Conservation (phyloP, 2,329 filamentous ascomycete genomes). For the Botrytis tulipae region DNA sequence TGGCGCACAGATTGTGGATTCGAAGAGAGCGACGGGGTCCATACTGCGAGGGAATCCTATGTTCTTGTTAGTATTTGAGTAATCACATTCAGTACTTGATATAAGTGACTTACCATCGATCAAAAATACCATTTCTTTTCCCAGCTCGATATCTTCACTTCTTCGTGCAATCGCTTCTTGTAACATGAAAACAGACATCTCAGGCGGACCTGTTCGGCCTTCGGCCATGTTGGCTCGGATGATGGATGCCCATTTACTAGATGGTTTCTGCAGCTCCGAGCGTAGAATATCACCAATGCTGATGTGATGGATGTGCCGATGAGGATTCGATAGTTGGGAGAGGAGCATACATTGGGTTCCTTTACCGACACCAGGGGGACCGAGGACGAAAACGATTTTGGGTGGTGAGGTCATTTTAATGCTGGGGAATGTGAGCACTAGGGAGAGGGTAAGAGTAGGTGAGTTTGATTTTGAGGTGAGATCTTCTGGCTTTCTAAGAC, state of each 20-base stretch:
- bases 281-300: conserved; percentile 8
- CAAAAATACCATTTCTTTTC: not conserved
- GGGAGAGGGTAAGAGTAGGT: not conserved
- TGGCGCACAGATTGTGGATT: not conserved
- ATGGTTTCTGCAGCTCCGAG: not conserved
- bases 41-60: conserved; percentile 11
- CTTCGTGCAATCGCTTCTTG: not conserved
- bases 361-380: conserved; percentile 1
- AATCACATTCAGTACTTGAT: not conserved
- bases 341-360: conserved; percentile 11
- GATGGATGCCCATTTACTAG: not conserved
- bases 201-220: not conserved
- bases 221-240: conserved; percentile 13
- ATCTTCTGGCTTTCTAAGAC: not conserved
- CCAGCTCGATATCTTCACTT: not conserved
- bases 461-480: not conserved
- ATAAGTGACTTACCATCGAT: conserved; percentile 5
- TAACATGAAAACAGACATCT: conserved; percentile 7
- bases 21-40: not conserved
- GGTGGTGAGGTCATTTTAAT: not conserved
- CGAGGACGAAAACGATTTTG: not conserved
- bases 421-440: not conserved
- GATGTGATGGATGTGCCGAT: not conserved
- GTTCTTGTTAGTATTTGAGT: not conserved
- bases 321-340: not conserved